Conservation (phyloP, 1,284 basidiomycete species). For the Ganoderma meredithae region DNA sequence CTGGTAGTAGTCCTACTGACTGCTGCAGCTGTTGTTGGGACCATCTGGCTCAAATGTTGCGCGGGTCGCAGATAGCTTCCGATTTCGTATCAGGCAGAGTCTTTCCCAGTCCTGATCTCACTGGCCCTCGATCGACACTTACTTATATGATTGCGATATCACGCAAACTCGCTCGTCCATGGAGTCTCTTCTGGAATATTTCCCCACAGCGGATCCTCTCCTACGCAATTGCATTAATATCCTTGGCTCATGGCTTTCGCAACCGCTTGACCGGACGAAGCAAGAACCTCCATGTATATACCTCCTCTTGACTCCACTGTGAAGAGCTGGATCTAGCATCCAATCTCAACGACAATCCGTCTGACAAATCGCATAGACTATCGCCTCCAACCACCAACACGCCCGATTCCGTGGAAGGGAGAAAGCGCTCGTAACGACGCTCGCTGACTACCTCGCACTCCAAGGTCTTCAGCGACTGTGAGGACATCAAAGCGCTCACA, state of each 20-base stretch:
- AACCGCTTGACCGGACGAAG: not conserved
- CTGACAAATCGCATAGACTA: not conserved
- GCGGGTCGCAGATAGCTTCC: not conserved
- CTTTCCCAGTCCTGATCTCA: not conserved
- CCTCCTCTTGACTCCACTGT: not conserved
- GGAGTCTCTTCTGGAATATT: not conserved
- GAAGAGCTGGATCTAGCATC: not conserved
- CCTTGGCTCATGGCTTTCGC: not conserved
- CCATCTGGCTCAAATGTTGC: constrained; percentile 26
- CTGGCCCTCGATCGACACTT: not conserved
- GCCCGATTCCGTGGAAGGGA: not conserved
- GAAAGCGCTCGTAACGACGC: not conserved
- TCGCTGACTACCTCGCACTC: not conserved
- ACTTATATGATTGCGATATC: not conserved
- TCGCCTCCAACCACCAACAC: not conserved
- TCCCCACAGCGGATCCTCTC: not conserved
- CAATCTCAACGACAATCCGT: not conserved
- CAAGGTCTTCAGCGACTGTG: not conserved
- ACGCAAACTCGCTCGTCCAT: not conserved
- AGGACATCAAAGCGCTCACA: not conserved
- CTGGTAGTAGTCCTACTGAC: constrained; percentile 46
- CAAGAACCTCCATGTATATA: too few relatives aligned
- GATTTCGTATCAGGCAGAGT: too few relatives aligned
- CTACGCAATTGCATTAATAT: not conserved
- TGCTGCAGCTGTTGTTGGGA: constrained; percentile 6